Evolutionary conservation across 768 basidiomycete genomes (phyloP), one percentile per base, ranked within the genome.

Genomic region (Kwoniella pini): DNA sequence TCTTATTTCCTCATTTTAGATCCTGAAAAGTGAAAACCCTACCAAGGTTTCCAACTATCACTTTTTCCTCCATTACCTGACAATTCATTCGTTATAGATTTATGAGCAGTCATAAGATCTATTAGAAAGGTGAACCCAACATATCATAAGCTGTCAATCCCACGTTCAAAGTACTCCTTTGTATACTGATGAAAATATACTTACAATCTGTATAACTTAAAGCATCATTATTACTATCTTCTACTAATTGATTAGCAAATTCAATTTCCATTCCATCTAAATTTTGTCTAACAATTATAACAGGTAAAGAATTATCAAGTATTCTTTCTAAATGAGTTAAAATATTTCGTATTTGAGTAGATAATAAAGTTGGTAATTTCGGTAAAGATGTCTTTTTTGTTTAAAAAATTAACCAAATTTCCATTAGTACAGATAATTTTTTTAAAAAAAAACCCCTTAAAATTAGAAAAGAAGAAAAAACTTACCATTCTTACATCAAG

Each of bases 191-290:
- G 27, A 13, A 24, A 30, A 28, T 4, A 22, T 2, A 68, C 78
- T 72, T 59, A 95, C 92, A 93, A 75, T 96, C 91, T 4, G 87
- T 79, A 79, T 95, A 96, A 1, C 90, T 87, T 86, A 94, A 84
- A 0, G 87, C 88, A n/a, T 90, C 93, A 69, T 95, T 96, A 74
- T 99, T 99, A 76, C 88, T 85, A 79, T 99, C 96, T 81, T 99
- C 96, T 24, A 96, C 86, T 12, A 99, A 83, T 89, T 96, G 89
- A 80, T 99, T 96, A 65, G 89, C 89, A 71, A 95, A 97, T 77
- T 98, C 96, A 44, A 98, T 85, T 80, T 99, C 95, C 52, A 85
- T 81, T 12, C 85, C 95, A 72, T 99, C 96, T 76, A 93, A 82
- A 74, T 96, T 91, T 76, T 98, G 96, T 9, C 96, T 85, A 0